Base-by-base conservation (phyloP, 2,329 filamentous ascomycete species). In the Fusarium sambucinum region DNA sequence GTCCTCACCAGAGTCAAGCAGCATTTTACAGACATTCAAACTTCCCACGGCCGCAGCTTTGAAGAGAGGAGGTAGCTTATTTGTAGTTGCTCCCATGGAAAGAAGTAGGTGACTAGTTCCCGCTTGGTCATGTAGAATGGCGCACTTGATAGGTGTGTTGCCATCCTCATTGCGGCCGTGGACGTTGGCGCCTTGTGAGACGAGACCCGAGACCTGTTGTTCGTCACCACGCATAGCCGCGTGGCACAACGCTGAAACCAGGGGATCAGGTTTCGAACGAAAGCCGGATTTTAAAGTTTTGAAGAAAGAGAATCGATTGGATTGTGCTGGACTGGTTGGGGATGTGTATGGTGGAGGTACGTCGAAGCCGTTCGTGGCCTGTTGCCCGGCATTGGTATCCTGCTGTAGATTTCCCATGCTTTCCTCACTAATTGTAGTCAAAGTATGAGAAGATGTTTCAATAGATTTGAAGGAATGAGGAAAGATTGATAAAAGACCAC, bases 121-220 rank as follows among this genome's bases (percentile, higher is more conserved):
- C 2, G 32, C 48, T 32, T 62, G 57, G 6, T 62, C 59, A 0
- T 17, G 19, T 17, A 13, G 16, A 1, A 62, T 62, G 2, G 59
- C 48, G 1, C 59, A 62, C 8, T 42, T 47, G 1, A 62, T n/a
- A 1, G 59, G 41, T 6, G 59, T 62, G 16, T 62, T 38, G 3
- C 59, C 59, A 5, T 62, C 48, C 12, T 55, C 47, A 6, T 55
- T 62, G 3, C 57, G 47, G 9, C 59, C 57, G 19, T 62, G 45
- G 8, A 62, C 23, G 14, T 47, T 62, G 12, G n/a, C 42, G 3
- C 14, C 25, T 41, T 62, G 57, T 1, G 57, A 38, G 5, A 62
- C 41, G 0, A 62, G 37, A 9, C 47, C 59, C 0, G 30, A 42
- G 1, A 62, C 42, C 19, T 62, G 59, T 32, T 47, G 35, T 16